Conservation (phyloP, 331 rosid genomes). For the Rhamnella rubrinervis region DNA sequence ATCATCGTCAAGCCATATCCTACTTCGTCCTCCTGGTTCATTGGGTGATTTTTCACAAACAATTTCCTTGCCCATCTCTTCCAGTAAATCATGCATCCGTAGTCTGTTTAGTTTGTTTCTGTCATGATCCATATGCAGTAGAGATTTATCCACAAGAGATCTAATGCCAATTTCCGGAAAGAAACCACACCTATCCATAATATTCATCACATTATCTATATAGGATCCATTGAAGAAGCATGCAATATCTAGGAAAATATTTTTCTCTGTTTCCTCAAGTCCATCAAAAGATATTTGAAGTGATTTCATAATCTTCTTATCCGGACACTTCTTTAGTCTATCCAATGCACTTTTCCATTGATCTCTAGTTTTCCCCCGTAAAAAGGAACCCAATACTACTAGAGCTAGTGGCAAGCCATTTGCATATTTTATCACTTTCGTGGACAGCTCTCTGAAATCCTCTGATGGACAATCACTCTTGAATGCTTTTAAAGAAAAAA, state of each 20-base stretch:
- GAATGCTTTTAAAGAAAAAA: not conserved
- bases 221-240: not conserved
- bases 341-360: slow-evolving; percentile 7
- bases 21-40: not conserved
- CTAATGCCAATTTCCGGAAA: not conserved
- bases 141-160: not conserved
- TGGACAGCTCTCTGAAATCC: not conserved
- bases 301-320: not conserved
- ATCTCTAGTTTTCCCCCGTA: not conserved
- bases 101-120: accelerated
- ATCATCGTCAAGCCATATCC: not conserved
- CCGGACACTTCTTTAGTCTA: not conserved
- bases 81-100: slow-evolving; percentile 12
- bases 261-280: not conserved
- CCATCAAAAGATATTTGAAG: slow-evolving; percentile 6
- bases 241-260: slow-evolving; percentile 15
- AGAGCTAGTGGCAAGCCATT: slow-evolving; percentile 14
- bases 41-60: not conserved
- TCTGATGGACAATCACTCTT: not conserved
- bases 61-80: slow-evolving; percentile 10
- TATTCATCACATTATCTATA: not conserved
- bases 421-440: not conserved
- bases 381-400: not conserved
- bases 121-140: not conserved
- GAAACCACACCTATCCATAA: not conserved